These are phyloP conservation scores for Metschnikowia arizonensis DNA, from an alignment of 805 yeast genomes.

Conservation along the genomic window DNA sequence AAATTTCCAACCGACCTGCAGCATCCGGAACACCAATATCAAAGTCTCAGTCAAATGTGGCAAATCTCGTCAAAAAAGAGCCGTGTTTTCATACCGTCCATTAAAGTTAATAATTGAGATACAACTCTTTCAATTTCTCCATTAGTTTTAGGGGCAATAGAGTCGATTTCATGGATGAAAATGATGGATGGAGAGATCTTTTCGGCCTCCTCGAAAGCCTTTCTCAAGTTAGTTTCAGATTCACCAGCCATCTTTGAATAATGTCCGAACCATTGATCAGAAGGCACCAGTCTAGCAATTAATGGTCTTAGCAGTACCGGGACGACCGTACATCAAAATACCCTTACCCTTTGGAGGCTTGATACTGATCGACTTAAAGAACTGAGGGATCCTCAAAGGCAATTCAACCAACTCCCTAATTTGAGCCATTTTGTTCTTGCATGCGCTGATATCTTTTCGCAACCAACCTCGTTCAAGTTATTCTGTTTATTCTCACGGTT, in stretches of 20 bases:
- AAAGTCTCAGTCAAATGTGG: slow-evolving; percentile 82
- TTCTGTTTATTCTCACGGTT: slow-evolving; percentile 97
- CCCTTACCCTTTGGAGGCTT: slow-evolving; percentile 99
- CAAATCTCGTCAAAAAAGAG: slow-evolving; percentile 81
- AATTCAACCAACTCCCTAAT: slow-evolving; percentile 97
- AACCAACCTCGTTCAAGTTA: slow-evolving; percentile 94
- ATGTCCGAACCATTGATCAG: slow-evolving; percentile 98
- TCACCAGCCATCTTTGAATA: slow-evolving; percentile 99
- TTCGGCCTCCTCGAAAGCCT: slow-evolving; percentile 99
- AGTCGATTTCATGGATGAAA: slow-evolving; percentile 97
- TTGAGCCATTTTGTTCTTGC: slow-evolving; percentile 99
- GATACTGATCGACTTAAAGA: slow-evolving; percentile 96
- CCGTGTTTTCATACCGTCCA: slow-evolving; percentile 99
- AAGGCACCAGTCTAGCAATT: slow-evolving; percentile 99
- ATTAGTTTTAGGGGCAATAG: slow-evolving; percentile 98
- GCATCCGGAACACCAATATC: slow-evolving; percentile 96
- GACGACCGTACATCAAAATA: slow-evolving; percentile 97
- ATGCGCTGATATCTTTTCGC: slow-evolving; percentile 98
- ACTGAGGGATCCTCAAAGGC: slow-evolving; percentile 97
- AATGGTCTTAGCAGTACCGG: slow-evolving; percentile 98
- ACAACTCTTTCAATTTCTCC: slow-evolving; percentile 99
- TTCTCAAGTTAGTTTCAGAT: slow-evolving; percentile 92
- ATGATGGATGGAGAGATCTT: slow-evolving; percentile 97
- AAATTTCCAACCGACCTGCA: slow-evolving; percentile 93
- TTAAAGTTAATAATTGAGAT: slow-evolving; percentile 91